These are phyloP conservation scores for Pezicula radicicola DNA, from an alignment of 2,329 filamentous ascomycete genomes.

Conservation along the genomic window DNA sequence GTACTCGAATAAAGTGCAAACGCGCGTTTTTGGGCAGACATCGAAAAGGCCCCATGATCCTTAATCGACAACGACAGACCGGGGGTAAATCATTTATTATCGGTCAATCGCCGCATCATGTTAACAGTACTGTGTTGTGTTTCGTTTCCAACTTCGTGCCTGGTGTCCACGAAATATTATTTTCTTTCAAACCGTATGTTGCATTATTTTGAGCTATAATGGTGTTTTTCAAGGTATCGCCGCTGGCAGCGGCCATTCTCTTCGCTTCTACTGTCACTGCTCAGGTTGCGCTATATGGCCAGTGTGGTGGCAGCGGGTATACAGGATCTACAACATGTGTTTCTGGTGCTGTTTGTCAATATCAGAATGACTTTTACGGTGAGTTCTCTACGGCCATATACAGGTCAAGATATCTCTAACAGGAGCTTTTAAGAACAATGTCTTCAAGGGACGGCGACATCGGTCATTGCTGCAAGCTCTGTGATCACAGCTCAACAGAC, in stretches of 20 bases:
- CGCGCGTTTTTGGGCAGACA: neutral
- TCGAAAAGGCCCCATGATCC: neutral
- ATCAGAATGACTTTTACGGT: conserved; percentile 9
- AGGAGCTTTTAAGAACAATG: neutral
- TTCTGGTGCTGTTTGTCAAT: conserved; percentile 8
- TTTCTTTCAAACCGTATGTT: neutral
- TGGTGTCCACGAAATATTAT: too few relatives aligned
- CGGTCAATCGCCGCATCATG: neutral
- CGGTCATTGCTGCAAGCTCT: neutral
- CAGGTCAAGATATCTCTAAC: neutral
- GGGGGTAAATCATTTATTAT: neutral
- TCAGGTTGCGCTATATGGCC: conserved; percentile 7
- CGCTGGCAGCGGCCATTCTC: conserved; percentile 3
- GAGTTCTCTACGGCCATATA: neutral
- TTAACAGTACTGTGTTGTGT: neutral
- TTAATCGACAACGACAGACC: neutral
- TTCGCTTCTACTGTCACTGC: neutral
- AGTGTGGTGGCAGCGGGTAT: conserved; percentile 18
- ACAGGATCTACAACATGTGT: conserved; percentile 12
- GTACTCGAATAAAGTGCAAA: conserved; percentile 1
- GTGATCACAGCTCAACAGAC: neutral
- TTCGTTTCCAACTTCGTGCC: neutral
- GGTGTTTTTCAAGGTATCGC: neutral
- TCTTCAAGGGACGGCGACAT: conserved; percentile 1
- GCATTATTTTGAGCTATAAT: neutral